These are phyloP conservation scores for Jaltomata sinuosa DNA, from an alignment of 257 asterid genomes.

Conservation along the genomic window DNA sequence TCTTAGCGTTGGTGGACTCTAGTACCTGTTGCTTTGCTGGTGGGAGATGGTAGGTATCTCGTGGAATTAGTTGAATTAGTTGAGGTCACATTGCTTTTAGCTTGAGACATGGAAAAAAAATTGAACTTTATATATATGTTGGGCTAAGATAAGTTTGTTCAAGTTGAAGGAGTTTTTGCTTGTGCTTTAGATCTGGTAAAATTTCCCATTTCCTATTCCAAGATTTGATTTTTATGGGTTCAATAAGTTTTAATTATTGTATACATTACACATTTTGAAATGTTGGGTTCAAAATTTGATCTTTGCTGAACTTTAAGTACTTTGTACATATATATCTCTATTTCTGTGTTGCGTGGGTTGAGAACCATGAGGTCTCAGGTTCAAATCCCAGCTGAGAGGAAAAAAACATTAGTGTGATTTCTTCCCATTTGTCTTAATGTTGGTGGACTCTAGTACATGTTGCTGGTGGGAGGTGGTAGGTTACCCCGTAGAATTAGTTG, in stretches of 20 bases:
- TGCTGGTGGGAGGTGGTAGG: neutral
- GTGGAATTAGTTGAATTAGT: too few relatives aligned
- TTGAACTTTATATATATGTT: too few relatives aligned
- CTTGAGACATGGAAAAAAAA: too few relatives aligned
- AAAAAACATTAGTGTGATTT: neutral
- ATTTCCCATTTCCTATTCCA: neutral
- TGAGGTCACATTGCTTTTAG: too few relatives aligned
- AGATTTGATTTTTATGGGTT: neutral
- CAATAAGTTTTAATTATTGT: neutral
- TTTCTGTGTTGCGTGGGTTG: neutral
- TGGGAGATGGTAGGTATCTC: too few relatives aligned
- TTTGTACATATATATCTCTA: neutral
- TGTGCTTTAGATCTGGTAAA: constrained; percentile 89
- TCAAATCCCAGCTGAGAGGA: neutral
- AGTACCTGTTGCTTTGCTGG: too few relatives aligned
- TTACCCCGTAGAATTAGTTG: neutral
- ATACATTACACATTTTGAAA: neutral
- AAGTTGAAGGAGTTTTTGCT: constrained; percentile 60
- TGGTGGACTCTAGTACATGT: neutral
- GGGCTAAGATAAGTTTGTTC: neutral
- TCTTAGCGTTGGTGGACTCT: too few relatives aligned
- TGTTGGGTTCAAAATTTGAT: neutral
- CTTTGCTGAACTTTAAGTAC: neutral
- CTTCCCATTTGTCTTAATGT: neutral
- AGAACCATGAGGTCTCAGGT: too few relatives aligned